phyloP scores from a whole-genome alignment of 1,139 yeast species.

The Taiozyma onychis region DNA sequence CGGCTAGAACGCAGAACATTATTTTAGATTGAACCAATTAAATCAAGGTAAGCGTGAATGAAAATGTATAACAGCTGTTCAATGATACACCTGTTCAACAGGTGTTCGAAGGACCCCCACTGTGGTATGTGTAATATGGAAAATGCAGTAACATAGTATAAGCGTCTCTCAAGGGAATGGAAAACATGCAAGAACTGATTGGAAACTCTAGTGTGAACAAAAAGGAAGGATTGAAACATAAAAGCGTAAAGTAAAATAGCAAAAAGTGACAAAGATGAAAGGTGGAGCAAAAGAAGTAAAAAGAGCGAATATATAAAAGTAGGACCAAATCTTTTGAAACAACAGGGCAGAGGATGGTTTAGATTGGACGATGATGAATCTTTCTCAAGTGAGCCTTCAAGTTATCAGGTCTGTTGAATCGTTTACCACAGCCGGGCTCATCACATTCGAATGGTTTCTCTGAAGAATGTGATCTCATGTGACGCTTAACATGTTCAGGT shows the following conservation, averaged over 20 bases:
- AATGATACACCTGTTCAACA: neutral
- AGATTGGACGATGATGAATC: conserved; percentile 35
- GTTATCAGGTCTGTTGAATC: conserved; percentile 69
- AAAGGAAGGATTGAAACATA: neutral
- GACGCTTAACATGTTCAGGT: conserved; percentile 90
- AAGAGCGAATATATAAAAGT: neutral
- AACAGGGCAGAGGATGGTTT: too few species aligned
- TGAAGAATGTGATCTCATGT: conserved; percentile 79
- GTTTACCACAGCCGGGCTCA: conserved; percentile 65
- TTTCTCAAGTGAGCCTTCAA: conserved; percentile 64
- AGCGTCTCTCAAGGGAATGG: neutral
- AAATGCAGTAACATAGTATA: neutral
- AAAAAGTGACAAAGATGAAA: neutral
- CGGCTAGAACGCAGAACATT: neutral
- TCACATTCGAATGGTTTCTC: conserved; percentile 84
- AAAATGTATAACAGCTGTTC: neutral
- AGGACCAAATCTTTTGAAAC: neutral
- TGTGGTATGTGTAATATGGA: neutral
- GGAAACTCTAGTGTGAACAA: neutral
- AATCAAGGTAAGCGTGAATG: neutral
- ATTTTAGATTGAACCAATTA: neutral
- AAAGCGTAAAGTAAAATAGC: neutral
- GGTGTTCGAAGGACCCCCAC: neutral
- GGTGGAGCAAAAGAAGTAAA: neutral
- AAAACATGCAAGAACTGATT: neutral